A percentile compares a stretch with the other conserved stretches of the same genome.
These are phyloP conservation scores for Rhamnella rubrinervis DNA, from an alignment of 331 rosid species.

Conservation along the genomic window DNA sequence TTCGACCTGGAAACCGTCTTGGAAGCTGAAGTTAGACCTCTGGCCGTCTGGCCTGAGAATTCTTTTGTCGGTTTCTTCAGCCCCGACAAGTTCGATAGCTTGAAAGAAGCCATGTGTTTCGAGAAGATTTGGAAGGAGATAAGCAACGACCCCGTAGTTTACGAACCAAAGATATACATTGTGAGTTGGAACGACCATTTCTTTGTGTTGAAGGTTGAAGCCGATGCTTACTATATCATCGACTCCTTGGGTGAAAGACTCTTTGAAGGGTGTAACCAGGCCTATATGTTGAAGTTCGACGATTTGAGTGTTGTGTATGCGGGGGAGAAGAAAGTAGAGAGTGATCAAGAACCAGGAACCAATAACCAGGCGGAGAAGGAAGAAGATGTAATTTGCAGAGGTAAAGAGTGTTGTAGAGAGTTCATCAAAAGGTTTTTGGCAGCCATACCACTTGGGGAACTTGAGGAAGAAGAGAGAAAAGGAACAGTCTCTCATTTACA, in stretches of 20 bases:
- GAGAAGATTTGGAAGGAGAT: slow-evolving; percentile 71
- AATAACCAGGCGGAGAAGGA: slow-evolving; percentile 11
- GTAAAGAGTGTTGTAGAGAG: slow-evolving; percentile 84
- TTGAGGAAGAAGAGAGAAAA: slow-evolving; percentile 53
- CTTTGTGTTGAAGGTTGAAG: slow-evolving; percentile 68
- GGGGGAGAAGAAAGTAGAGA: slow-evolving; percentile 16
- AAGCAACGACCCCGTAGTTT: slow-evolving; percentile 10
- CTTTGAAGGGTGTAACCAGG: slow-evolving; percentile 59
- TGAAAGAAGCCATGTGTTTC: slow-evolving; percentile 72
- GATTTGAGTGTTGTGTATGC: slow-evolving; percentile 46
- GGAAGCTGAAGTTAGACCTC: slow-evolving; percentile 59
- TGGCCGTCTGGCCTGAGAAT: slow-evolving; percentile 36
- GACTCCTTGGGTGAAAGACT: slow-evolving; percentile 77
- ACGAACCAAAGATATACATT: slow-evolving; percentile 51
- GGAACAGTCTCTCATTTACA: slow-evolving; percentile 20
- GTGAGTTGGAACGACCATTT: slow-evolving; percentile 95
- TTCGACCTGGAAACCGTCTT: slow-evolving; percentile 77
- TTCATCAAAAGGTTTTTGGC: slow-evolving; percentile 71
- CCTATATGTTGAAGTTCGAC: slow-evolving; percentile 66
- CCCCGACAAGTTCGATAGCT: slow-evolving; percentile 63
- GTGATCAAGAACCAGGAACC: background rate
- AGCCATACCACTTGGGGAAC: slow-evolving; percentile 47
- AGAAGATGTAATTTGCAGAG: slow-evolving; percentile 38
- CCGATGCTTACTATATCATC: slow-evolving; percentile 58
- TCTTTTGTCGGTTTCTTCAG: slow-evolving; percentile 77